Evolutionary conservation across 1,284 basidiomycete species (phyloP), one percentile per base, ranked within the genome.

Genomic region (Marasmius sp.): DNA sequence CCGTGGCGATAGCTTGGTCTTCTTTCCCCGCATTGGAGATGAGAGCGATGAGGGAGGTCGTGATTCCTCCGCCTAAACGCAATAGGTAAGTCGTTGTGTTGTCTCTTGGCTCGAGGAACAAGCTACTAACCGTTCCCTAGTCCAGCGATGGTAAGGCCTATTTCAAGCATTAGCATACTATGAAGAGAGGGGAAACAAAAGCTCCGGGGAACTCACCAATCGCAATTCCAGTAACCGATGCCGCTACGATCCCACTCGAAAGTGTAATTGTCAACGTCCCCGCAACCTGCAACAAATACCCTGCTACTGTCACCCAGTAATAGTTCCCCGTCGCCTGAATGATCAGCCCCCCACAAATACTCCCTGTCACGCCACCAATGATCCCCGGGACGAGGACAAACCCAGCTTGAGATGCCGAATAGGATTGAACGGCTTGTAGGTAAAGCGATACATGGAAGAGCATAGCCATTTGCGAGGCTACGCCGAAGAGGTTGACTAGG

Each of bases 1-100:
- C 85, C 3, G 85, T 88, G 1, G 85, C 85, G 41, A 87, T 82
- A 6, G 86, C 86, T 67, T 88, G 86, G 67, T 88, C 84, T 45
- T 73, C 77, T 33, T 79, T 76, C 0, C 85, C 84, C 0, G 85
- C 85, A 69, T 87, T 87, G 0, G 85, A 84, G 49, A 87, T 86
- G 45, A 87, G 73, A 0, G 85, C 80, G 43, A 88, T 79, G 33
- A 88, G 74, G 41, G 81, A 84, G 0, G 82, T 86, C 0, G 85
- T 87, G 9, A 86, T 73, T 0, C 81, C 83, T 41, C 75, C 71
- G 16, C 82, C 83, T 84, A 58, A 27, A 36, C 36, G 34, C 11
- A 2, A 6, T 6, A 12, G n/a, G 11, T n/a, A 83, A 83, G 54
- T 39, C 7, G 27, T 27, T 5, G 27, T 27, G 27, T 27, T 27